Conservation (phyloP, 2,329 filamentous ascomycete species). For the Pezicula carpinea region DNA sequence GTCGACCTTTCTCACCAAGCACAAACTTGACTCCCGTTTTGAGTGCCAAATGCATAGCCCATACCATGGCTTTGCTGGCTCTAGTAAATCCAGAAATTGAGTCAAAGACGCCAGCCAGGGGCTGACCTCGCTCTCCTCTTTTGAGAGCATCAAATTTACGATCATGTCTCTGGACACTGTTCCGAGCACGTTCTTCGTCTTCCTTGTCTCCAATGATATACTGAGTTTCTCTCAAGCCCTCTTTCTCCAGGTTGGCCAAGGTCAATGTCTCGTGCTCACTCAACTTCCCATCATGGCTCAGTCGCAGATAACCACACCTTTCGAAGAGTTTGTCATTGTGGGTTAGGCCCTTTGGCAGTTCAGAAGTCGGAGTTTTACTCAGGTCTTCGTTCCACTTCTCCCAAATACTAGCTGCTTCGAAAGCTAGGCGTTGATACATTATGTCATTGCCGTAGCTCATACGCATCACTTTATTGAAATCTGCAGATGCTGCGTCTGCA, state of each 20-base stretch:
- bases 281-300: neutral
- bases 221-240: constrained; percentile 3
- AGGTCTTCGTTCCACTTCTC: constrained; percentile 5
- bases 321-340: neutral
- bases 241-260: neutral
- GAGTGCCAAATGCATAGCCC: neutral
- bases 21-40: constrained; percentile 25
- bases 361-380: neutral
- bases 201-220: neutral
- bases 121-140: neutral
- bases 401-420: constrained; percentile 2
- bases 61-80: constrained; percentile 2
- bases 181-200: constrained; percentile 1
- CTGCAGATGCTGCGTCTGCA: constrained; percentile 39
- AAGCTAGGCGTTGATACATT: constrained; percentile 16
- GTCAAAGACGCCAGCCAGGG: constrained; percentile 1
- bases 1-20: constrained; percentile 20
- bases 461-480: constrained; percentile 41
- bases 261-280: constrained; percentile 2
- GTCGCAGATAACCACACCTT: constrained; percentile 1
- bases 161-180: neutral
- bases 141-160: constrained; percentile 2
- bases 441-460: constrained; percentile 34
- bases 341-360: constrained; percentile 4
- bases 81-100: constrained; percentile 2